Conservation (phyloP, 495 filamentous ascomycete species). For the Darksidea phi region DNA sequence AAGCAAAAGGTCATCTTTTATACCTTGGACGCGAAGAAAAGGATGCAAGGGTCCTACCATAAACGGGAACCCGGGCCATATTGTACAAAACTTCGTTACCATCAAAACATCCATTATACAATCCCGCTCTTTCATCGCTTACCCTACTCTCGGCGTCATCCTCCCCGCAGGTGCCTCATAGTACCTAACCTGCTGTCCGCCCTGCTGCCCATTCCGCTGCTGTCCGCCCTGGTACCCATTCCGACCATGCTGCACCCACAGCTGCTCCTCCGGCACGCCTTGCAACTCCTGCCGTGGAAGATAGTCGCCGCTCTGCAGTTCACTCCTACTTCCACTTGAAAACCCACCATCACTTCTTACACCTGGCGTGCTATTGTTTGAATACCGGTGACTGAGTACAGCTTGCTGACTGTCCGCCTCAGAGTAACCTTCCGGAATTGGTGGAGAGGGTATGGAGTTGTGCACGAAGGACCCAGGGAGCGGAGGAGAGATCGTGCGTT, state of each 20-base stretch:
- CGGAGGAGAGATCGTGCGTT: not conserved
- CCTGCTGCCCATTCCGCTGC: not conserved
- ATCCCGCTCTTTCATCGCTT: not conserved
- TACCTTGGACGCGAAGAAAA: no score
- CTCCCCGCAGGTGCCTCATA: not conserved
- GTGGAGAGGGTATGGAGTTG: not conserved
- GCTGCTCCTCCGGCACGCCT: slow-evolving; percentile 3
- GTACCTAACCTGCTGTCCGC: not conserved
- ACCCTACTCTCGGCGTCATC: not conserved
- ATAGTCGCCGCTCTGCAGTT: not conserved
- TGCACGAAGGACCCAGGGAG: not conserved
- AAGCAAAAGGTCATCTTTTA: no score
- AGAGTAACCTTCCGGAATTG: not conserved
- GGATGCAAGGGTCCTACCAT: no score
- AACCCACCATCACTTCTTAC: not conserved
- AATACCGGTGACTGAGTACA: not conserved
- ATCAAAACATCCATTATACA: no score
- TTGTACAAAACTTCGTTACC: no score
- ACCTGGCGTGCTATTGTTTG: not conserved
- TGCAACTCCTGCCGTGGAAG: not conserved
- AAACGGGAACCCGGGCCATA: no score
- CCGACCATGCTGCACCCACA: not conserved
- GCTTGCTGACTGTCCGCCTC: not conserved
- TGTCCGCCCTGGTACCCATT: not conserved
- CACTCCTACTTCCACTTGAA: not conserved